These are phyloP conservation scores for Phytophthora sansomeana DNA, from an alignment of 352 stramenopile species.

Conservation along the genomic window DNA sequence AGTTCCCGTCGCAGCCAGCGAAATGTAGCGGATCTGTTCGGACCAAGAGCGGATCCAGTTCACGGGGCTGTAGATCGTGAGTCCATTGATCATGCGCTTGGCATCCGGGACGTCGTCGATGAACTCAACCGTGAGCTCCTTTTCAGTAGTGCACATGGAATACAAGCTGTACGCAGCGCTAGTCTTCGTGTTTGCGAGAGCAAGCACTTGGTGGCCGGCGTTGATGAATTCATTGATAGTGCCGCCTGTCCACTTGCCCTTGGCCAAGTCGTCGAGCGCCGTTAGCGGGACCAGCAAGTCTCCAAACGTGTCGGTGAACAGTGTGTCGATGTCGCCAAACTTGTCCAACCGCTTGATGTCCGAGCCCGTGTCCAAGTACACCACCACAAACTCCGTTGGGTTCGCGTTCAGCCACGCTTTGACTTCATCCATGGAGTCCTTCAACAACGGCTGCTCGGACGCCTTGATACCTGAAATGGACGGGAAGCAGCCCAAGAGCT, in stretches of 20 bases:
- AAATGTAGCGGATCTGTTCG: conserved; percentile 60
- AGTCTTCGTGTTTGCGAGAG: conserved; percentile 57
- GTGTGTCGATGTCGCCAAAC: conserved; percentile 42
- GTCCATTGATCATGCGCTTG: conserved; percentile 46
- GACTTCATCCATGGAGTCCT: conserved; percentile 54
- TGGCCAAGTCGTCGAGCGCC: conserved; percentile 46
- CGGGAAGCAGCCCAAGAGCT: conserved; percentile 71
- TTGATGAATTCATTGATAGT: conserved; percentile 56
- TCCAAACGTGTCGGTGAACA: conserved; percentile 58
- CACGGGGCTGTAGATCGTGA: conserved; percentile 58
- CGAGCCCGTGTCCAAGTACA: conserved; percentile 63
- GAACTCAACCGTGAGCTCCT: conserved; percentile 47
- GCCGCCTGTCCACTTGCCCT: conserved; percentile 42
- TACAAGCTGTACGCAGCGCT: conserved; percentile 43
- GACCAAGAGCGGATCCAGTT: conserved; percentile 62
- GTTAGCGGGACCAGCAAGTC: conserved; percentile 49
- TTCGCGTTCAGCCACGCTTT: conserved; percentile 59
- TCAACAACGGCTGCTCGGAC: conserved; percentile 52
- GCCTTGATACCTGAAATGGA: conserved; percentile 68
- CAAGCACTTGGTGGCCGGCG: conserved; percentile 48
- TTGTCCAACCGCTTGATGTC: conserved; percentile 50
- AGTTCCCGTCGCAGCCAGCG: conserved; percentile 37
- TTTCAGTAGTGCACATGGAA: conserved; percentile 47
- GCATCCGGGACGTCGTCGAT: conserved; percentile 49
- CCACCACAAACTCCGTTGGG: conserved; percentile 56